Base-by-base conservation (phyloP, 2,329 filamentous ascomycete genomes). In the Neonectria ditissima region DNA sequence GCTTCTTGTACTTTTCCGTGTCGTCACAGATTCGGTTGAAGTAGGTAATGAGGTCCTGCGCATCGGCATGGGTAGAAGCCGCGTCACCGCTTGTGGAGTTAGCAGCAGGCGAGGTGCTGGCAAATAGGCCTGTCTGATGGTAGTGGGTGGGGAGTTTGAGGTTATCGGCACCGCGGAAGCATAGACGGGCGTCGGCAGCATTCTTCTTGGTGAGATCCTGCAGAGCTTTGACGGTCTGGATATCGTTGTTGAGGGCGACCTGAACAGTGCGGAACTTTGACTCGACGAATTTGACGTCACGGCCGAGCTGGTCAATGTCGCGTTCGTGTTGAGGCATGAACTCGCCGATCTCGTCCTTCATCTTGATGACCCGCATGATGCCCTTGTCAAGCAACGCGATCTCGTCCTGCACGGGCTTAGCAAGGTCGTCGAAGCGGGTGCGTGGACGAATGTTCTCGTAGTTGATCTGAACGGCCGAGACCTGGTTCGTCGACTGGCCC, bases 401-500 rank as follows among this genome's bases (percentile, higher is more conserved):
- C 69, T 93, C 82, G 66, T 89, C 87, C 75, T 97, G 93, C 16
- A 97, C 83, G 30, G 92, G 89, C 69, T 95, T 91, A 64, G 92
- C 89, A 28, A 97, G 89, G 78, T 97, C 95, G 75, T 94, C 93
- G 82, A 96, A 97, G 65, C 96, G 92, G 4, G 94, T 97, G 0
- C 94, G 97, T 16, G 92, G 91, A 55, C 93, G 89, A 64, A 98
- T 83, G 75, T 92, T 92, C 71, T 87, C 87, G 55, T 92, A 80
- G 78, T 96, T 92, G 72, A 97, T 92, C 73, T 92, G 90, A 18
- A 93, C 91, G 18, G 91, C 92, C 0, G 91, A 89, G 16, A 90
- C 84, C 67, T 86, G 84, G 54, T 83, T 85, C 74, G 65, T 82
- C 10, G 81, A 78, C 54, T 75, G 76, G 10, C 69, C 62, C 44